phyloP scores from a whole-genome alignment of 2,329 filamentous ascomycete genomes.

The Hymenotorrendiella dingleyae region DNA sequence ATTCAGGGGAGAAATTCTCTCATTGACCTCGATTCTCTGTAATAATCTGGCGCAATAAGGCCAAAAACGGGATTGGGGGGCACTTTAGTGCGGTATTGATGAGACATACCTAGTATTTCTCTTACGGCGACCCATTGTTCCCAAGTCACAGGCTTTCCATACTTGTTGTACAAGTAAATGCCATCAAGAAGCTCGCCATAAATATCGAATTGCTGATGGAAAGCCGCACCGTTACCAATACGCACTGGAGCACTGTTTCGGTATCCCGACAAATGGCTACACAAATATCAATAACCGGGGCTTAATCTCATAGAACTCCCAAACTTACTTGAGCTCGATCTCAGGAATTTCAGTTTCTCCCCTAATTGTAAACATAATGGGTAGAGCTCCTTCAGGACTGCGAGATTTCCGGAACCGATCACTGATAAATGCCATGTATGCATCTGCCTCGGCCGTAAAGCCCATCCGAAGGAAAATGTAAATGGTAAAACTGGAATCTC shows the following conservation, averaged over 20 bases:
- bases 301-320: background rate
- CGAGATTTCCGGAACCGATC: slow-evolving; percentile 60
- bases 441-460: slow-evolving; percentile 69
- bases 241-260: slow-evolving; percentile 64
- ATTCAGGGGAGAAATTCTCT: too few species aligned
- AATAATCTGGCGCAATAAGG: too few species aligned
- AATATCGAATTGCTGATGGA: slow-evolving; percentile 72
- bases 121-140: slow-evolving; percentile 69
- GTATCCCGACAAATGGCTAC: slow-evolving; percentile 64
- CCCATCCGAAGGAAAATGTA: slow-evolving; percentile 73
- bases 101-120: slow-evolving; percentile 49
- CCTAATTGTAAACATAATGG: slow-evolving; percentile 77
- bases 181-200: slow-evolving; percentile 74
- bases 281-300: slow-evolving; percentile 7
- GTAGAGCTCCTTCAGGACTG: slow-evolving; percentile 55
- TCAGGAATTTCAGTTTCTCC: slow-evolving; percentile 72
- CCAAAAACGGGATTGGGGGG: too few species aligned
- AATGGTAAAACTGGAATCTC: slow-evolving; percentile 71
- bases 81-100: too few species aligned
- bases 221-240: slow-evolving; percentile 71
- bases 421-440: slow-evolving; percentile 74
- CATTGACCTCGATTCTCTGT: too few species aligned
- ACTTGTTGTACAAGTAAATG: slow-evolving; percentile 75
- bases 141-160: slow-evolving; percentile 70
- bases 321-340: slow-evolving; percentile 45